Percentiles rank a stretch among this genome's conserved stretches.
Evolutionary conservation across 2,329 filamentous ascomycete species (phyloP).

Genomic region (Alternaria angustiovoidea): DNA sequence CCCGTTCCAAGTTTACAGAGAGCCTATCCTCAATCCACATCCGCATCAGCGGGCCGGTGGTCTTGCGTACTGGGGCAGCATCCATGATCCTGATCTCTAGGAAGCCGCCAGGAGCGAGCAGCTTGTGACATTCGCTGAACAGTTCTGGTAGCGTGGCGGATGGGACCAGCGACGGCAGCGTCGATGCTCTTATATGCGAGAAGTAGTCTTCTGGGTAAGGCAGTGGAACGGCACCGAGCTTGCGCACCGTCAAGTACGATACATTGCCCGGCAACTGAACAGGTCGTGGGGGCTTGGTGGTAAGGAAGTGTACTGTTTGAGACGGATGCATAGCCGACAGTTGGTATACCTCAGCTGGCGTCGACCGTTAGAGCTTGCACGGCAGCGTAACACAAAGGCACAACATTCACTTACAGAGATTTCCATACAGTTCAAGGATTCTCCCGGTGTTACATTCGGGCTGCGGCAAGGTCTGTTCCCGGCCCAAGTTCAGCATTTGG

Average conservation of each 20-base stretch:
- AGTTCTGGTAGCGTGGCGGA: slow-evolving; percentile 65
- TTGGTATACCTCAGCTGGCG: slow-evolving; percentile 55
- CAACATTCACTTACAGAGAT: slow-evolving; percentile 46
- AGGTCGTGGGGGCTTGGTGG: slow-evolving; percentile 42
- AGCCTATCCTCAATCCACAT: slow-evolving; percentile 70
- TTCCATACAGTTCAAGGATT: slow-evolving; percentile 51
- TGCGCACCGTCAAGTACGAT: slow-evolving; percentile 39
- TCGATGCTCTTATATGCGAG: slow-evolving; percentile 55
- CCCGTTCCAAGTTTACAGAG: slow-evolving; percentile 65
- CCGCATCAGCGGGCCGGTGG: slow-evolving; percentile 65
- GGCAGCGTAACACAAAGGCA: slow-evolving; percentile 25
- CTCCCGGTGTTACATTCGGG: slow-evolving; percentile 43
- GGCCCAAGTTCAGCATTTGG: slow-evolving; percentile 48
- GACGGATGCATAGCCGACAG: slow-evolving; percentile 53
- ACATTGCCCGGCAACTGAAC: slow-evolving; percentile 47
- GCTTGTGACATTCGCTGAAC: slow-evolving; percentile 65
- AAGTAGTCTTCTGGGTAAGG: slow-evolving; percentile 53
- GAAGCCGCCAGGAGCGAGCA: slow-evolving; percentile 63
- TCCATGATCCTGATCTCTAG: slow-evolving; percentile 70
- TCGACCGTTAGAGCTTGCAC: slow-evolving; percentile 39
- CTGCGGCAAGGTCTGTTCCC: slow-evolving; percentile 30
- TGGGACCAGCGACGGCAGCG: slow-evolving; percentile 64
- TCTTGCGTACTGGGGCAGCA: slow-evolving; percentile 64
- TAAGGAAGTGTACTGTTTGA: slow-evolving; percentile 49
- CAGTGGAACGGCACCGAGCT: slow-evolving; percentile 57